Evolutionary conservation across 768 basidiomycete species (phyloP), one percentile per base, ranked within the genome.

Genomic region (Dioszegia crocea): DNA sequence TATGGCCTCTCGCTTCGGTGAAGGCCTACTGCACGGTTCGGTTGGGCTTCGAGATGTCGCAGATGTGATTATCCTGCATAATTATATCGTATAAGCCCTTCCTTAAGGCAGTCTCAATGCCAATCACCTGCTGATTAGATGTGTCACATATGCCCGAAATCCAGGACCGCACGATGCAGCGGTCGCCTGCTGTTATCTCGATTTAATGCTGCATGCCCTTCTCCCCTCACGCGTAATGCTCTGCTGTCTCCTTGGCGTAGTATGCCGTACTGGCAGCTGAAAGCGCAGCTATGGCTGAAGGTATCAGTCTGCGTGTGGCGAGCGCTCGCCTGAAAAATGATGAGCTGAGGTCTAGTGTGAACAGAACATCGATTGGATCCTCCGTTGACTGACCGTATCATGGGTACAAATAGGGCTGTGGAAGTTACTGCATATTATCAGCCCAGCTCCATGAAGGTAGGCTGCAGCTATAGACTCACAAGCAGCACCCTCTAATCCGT

Each of bases 401-500:
- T 60, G 8, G 58, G 50, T 1, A 54, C 51, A n/a, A 60, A 43
- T 23, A 60, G 33, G 5, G 33, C 50, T 21, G 58, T 49, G 17
- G 58, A 60, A 26, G 48, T 51, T 21, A 48, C 57, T 59, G 27
- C 40, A 21, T 14, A 24, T 24, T 24, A 54, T 41, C 40, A 51
- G 33, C 53, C 21, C 27, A 10, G 19, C 12, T 24, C 8, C 27
- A 19, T 4, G 27, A n/a, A 49, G 10, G 12, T 29, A 3, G 17
- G 16, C n/a, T 8, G 4, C 16, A 10, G 8, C 31, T 10, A 21
- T 16, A 12, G 12, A 66, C 76, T 60, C 50, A 76, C 77, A 67
- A 36, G 70, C 66, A 41, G 74, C 74, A 8, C 70, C 67, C 46
- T 78, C 77, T 40, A 71, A 67, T 1, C 76, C 77, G 56, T 75